Evolutionary conservation across 1,284 basidiomycete genomes (phyloP), one percentile per base, ranked within the genome.

Genomic region (Ceratorhiza oryzae-sativae): DNA sequence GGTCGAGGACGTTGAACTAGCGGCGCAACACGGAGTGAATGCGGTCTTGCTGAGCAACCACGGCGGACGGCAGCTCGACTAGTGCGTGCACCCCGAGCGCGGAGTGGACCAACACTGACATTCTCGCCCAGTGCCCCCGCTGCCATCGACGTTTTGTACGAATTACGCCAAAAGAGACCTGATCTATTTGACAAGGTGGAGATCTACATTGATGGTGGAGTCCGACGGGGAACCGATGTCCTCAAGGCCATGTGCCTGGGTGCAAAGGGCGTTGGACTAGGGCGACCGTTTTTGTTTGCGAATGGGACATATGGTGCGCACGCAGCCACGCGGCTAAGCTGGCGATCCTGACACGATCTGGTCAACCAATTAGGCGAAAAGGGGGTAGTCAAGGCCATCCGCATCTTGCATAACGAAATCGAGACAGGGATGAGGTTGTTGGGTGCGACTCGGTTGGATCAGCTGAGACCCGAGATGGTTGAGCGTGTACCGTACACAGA

Each of bases 211-310:
- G 86, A 87, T 72, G 85, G 86, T 1, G 86, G 86, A 15, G 81
- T 86, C 32, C 78, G 84, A 45, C 76, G 83, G 1, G 86, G 85
- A 20, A 83, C 84, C 0, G 84, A 85, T 71, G 84, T 86, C n/a
- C 80, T 87, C 72, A 87, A 86, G 77, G 85, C 85, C 2, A 77
- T 87, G 1, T 84, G 83, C 8, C 77, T 87, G 12, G 86, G 86
- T 12, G 86, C 86, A 0, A 86, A 82, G 73, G 86, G 82, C 0
- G 84, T 86, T 0, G 86, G 86, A 0, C 68, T 87, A 2, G 86
- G 86, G 0, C 78, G 86, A 27, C 81, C 84, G 9, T 84, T 86
- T 78, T 75, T 86, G 32, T 84, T 82, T 72, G 84, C 83, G 0
- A 84, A 85, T 76, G 81, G 81, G 0, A 83, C 84, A 1, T 84